Percentiles rank a stretch among this genome's conserved stretches.
Conservation (phyloP, 2,329 filamentous ascomycete genomes). For the Penicillium brasilianum region DNA sequence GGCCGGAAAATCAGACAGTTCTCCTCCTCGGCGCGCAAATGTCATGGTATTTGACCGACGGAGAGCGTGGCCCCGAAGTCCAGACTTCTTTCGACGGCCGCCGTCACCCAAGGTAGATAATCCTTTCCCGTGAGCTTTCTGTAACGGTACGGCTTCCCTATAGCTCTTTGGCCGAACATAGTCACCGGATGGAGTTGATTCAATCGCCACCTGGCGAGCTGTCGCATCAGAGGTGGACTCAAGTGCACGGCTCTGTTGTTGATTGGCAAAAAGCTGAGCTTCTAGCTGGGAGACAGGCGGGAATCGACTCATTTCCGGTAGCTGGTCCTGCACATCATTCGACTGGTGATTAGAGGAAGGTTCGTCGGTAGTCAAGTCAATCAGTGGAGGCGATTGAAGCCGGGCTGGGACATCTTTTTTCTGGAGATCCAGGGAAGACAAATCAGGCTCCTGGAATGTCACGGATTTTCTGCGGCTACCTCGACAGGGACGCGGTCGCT, state of each 20-base stretch:
- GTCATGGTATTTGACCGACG: conserved; percentile 34
- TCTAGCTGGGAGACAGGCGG: conserved; percentile 47
- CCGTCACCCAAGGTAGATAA: background rate
- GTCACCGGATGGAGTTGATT: background rate
- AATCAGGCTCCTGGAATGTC: conserved; percentile 19
- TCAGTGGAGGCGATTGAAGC: conserved; percentile 26
- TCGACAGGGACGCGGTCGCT: background rate
- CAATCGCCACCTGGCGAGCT: background rate
- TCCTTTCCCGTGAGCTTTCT: background rate
- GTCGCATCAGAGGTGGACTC: conserved; percentile 3
- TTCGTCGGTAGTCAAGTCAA: conserved; percentile 40
- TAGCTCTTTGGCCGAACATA: background rate
- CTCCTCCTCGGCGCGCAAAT: conserved; percentile 23
- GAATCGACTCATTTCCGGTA: conserved; percentile 37
- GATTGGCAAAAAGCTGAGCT: conserved; percentile 39
- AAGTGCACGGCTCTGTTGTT: conserved; percentile 15
- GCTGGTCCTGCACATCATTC: conserved; percentile 29
- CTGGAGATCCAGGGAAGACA: background rate
- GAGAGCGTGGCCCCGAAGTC: conserved; percentile 8
- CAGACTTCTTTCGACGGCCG: background rate
- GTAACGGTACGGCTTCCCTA: background rate
- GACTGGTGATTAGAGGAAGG: conserved; percentile 36
- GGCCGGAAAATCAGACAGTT: background rate
- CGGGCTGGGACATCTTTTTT: background rate
- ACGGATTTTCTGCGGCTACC: conserved; percentile 25